Percentiles rank a stretch among this genome's conserved stretches.
Evolutionary conservation across 2,329 filamentous ascomycete species (phyloP).

Genomic region (Graphilbum fragrans): DNA sequence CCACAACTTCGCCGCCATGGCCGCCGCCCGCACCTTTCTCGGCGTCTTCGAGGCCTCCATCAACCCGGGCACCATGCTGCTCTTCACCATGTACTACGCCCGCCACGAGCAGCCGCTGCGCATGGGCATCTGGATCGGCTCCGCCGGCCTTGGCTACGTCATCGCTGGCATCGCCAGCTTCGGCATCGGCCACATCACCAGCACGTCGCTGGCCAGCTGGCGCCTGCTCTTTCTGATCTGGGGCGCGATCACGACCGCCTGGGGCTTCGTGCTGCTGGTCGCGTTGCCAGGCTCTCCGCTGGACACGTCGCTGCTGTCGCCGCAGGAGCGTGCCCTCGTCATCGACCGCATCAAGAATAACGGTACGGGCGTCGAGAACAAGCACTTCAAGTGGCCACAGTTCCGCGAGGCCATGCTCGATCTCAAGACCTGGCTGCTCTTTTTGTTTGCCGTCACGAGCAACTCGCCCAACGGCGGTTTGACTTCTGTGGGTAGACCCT

Average conservation of each 20-base stretch:
- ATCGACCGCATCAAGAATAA: constrained; percentile 41
- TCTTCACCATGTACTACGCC: constrained; percentile 54
- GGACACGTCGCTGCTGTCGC: constrained; percentile 36
- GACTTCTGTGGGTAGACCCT: no score
- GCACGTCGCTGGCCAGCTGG: constrained; percentile 46
- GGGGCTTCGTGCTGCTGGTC: constrained; percentile 45
- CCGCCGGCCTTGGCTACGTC: constrained; percentile 29
- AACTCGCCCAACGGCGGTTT: constrained; percentile 47
- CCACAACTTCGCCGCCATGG: constrained; percentile 40
- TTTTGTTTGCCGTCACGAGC: constrained; percentile 36
- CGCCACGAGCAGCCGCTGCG: constrained; percentile 48
- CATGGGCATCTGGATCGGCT: constrained; percentile 46
- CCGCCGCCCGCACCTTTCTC: constrained; percentile 43
- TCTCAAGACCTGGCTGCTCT: constrained; percentile 47
- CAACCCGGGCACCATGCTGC: constrained; percentile 41
- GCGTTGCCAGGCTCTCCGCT: constrained; percentile 45
- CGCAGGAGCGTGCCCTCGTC: constrained; percentile 35
- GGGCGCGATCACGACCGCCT: constrained; percentile 40
- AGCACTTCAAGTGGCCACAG: constrained; percentile 39
- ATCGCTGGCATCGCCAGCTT: constrained; percentile 20
- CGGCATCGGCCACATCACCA: constrained; percentile 46
- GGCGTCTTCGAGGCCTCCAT: constrained; percentile 50
- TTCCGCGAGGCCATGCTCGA: constrained; percentile 43
- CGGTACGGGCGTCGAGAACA: constrained; percentile 47
- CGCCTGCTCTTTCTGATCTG: constrained; percentile 57